These are phyloP conservation scores for Fusarium sp. DNA, from an alignment of 2,329 filamentous ascomycete genomes.

Conservation along the genomic window DNA sequence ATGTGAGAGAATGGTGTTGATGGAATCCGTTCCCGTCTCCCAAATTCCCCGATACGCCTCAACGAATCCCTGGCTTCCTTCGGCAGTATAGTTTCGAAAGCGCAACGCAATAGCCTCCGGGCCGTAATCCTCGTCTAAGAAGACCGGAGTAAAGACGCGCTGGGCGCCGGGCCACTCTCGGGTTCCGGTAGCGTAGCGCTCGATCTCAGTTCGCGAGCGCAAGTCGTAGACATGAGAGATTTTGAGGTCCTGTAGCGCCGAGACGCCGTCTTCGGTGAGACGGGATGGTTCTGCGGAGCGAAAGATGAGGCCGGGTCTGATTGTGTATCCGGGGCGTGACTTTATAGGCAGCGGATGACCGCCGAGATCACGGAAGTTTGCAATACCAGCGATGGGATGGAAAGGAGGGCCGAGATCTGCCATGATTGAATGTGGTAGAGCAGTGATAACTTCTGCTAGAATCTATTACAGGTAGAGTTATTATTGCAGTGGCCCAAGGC, in stretches of 20 bases:
- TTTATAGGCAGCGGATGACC: conserved; percentile 61
- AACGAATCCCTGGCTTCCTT: conserved; percentile 68
- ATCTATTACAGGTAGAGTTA: background rate
- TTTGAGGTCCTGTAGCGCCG: conserved; percentile 62
- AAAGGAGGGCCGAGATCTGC: conserved; percentile 55
- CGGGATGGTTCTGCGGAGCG: conserved; percentile 74
- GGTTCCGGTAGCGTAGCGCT: conserved; percentile 49
- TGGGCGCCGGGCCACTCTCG: conserved; percentile 54
- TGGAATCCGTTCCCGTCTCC: conserved; percentile 58
- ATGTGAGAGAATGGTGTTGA: conserved; percentile 64
- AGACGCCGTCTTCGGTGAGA: conserved; percentile 63
- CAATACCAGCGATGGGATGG: conserved; percentile 63
- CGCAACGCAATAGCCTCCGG: conserved; percentile 70
- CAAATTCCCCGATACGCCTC: conserved; percentile 72
- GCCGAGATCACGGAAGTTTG: conserved; percentile 75
- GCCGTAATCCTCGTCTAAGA: conserved; percentile 66
- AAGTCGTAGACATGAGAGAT: conserved; percentile 75
- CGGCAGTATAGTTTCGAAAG: conserved; percentile 66
- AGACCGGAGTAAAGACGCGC: conserved; percentile 70
- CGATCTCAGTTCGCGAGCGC: conserved; percentile 68
- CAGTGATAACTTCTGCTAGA: background rate
- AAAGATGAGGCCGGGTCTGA: conserved; percentile 68
- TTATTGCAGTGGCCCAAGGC: background rate
- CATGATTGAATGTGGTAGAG: conserved; percentile 11
- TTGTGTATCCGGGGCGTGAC: conserved; percentile 62